Conservation (phyloP, 176 grass and related monocot genomes). For the Rhynchospora pubera region DNA sequence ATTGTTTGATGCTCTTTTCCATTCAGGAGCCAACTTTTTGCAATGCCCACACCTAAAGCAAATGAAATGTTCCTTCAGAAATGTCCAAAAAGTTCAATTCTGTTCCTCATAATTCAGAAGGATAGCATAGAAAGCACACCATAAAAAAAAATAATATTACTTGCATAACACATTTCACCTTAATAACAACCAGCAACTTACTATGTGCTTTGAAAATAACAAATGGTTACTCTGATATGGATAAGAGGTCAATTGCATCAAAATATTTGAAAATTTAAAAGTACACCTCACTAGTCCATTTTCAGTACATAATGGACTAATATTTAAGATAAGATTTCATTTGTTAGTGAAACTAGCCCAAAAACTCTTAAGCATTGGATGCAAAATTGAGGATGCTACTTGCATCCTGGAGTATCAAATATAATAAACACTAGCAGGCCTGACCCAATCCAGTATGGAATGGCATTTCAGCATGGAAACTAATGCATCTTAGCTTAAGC, state of each 20-base stretch:
- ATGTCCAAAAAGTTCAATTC: background rate
- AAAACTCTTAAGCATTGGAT: background rate
- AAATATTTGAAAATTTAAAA: background rate
- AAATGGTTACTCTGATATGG: background rate
- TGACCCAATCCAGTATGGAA: background rate
- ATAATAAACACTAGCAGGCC: background rate
- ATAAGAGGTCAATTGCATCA: background rate
- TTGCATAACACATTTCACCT: background rate
- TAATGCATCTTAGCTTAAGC: background rate
- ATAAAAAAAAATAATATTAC: background rate
- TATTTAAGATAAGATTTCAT: background rate
- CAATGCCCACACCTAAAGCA: constrained; percentile 84
- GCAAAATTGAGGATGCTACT: background rate
- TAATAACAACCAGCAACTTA: background rate
- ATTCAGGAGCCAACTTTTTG: constrained; percentile 99
- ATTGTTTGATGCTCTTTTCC: constrained; percentile 93
- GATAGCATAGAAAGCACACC: background rate
- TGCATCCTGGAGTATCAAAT: too few species aligned
- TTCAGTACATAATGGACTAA: background rate
- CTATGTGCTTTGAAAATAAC: background rate
- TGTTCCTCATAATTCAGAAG: background rate
- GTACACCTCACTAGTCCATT: background rate
- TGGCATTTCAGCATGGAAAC: background rate
- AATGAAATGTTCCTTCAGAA: background rate
- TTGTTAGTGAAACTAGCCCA: background rate